phyloP scores from a whole-genome alignment of 805 yeast species.

The Teunomyces stri region DNA sequence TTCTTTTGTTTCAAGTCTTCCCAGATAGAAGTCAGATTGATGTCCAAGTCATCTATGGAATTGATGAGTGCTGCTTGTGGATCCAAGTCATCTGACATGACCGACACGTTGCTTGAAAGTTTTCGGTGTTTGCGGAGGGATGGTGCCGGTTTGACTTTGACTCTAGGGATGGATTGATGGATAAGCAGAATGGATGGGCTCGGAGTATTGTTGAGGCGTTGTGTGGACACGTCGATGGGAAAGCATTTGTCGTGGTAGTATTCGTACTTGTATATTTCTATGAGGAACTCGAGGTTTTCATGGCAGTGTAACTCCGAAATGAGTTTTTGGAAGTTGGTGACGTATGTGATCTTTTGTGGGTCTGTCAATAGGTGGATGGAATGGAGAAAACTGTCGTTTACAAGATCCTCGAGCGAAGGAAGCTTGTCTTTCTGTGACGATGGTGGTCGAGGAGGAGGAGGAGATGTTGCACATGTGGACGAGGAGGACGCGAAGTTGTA shows the following conservation, averaged over 20 bases:
- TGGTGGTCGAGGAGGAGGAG: background rate
- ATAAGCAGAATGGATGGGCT: slow-evolving; percentile 11
- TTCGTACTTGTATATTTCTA: slow-evolving; percentile 47
- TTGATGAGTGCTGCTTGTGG: slow-evolving; percentile 21
- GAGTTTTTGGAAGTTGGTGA: slow-evolving; percentile 30
- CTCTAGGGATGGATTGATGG: slow-evolving; percentile 9
- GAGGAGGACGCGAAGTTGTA: background rate
- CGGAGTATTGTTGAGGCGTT: slow-evolving; percentile 11
- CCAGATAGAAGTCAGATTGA: slow-evolving; percentile 7
- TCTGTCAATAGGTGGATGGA: slow-evolving; percentile 19
- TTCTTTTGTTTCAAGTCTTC: slow-evolving; percentile 10
- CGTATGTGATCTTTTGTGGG: slow-evolving; percentile 14
- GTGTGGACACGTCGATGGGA: slow-evolving; percentile 8
- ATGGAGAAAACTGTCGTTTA: slow-evolving; percentile 31
- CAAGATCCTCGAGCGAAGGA: slow-evolving; percentile 25
- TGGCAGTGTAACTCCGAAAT: slow-evolving; percentile 41
- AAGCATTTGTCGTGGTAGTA: slow-evolving; percentile 33
- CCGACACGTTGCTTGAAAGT: slow-evolving; percentile 6
- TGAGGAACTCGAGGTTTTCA: slow-evolving; percentile 45
- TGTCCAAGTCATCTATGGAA: slow-evolving; percentile 24
- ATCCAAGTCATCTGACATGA: slow-evolving; percentile 23
- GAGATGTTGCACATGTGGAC: background rate
- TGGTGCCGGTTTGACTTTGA: slow-evolving; percentile 5
- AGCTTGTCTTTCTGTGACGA: background rate
- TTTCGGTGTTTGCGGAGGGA: slow-evolving; percentile 1